A percentile compares a stretch with the other conserved stretches of the same genome.
These are phyloP conservation scores for Rhodotorula mucilaginosa DNA, from an alignment of 1,284 basidiomycete genomes.

Conservation along the genomic window DNA sequence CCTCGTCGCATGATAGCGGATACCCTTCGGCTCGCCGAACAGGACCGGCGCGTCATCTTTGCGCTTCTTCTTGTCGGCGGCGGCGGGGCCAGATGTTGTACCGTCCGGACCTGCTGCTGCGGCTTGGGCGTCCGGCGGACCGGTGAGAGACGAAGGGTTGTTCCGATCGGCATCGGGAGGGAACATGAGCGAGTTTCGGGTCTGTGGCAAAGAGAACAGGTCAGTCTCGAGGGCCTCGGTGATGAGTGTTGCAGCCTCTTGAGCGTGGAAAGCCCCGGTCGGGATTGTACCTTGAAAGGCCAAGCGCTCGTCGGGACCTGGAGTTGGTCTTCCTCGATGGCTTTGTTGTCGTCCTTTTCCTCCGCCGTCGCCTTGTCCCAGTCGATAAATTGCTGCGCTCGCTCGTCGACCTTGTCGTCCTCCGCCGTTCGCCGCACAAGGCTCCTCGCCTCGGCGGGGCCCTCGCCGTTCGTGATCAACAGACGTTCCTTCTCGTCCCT, in stretches of 20 bases:
- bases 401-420: constrained; percentile 43
- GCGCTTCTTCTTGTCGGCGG: neutral
- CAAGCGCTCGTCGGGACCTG: constrained; percentile 65
- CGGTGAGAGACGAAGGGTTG: constrained; percentile 14
- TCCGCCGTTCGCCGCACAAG: constrained; percentile 6
- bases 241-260: neutral
- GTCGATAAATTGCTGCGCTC: constrained; percentile 63
- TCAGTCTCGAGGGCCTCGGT: neutral
- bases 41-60: constrained; percentile 42
- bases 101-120: too few relatives aligned
- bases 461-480: constrained; percentile 19
- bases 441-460: too few relatives aligned
- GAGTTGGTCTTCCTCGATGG: constrained; percentile 23
- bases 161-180: constrained; percentile 75
- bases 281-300: constrained; percentile 73
- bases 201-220: constrained; percentile 52
- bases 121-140: neutral
- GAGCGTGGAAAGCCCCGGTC: neutral
- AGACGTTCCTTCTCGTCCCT: constrained; percentile 44
- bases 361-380: constrained; percentile 54
- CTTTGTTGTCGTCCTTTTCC: constrained; percentile 45
- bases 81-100: neutral
- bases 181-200: constrained; percentile 90
- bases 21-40: constrained; percentile 61
- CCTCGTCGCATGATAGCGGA: constrained; percentile 75